Evolutionary conservation across 208 protist species (phyloP), one percentile per base, ranked within the genome.

Genomic region (Acanthamoeba sp.): DNA sequence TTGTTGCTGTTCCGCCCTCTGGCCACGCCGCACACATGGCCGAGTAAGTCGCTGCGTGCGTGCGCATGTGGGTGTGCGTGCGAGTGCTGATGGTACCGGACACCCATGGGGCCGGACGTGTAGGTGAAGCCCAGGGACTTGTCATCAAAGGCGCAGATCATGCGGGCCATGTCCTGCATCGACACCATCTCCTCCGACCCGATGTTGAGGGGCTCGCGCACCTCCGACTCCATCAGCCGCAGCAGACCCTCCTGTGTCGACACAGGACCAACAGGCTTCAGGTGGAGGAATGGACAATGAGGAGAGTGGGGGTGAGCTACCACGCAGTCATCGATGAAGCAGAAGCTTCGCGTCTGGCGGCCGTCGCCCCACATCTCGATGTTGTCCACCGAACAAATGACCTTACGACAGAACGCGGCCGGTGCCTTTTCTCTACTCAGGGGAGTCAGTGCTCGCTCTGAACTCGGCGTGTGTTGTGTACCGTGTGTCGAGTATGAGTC

Each of bases 311-410:
- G n/a, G 18, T 34, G 18, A 20, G 66, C 36, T 32, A 84, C 97
- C 27, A 98, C 94, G 42, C 96, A 98, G 78, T 98, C 98, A 66
- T 98, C 97, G 27, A 98, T 94, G 93, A 96, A 97, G 95, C 96
- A 97, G 95, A 98, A 98, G 52, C 96, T 97, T 55, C 98, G 93
- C 6, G 98, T 98, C 90, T 98, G 98, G 64, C 97, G 82, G 42
- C 98, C 98, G 91, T 98, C 97, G 40, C 98, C 98, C 98, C 98
- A 98, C 95, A 98, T 98, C 91, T 98, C 98, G 62, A 97, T 80
- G 14, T 40, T 55, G 29, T 90, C 69, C 36, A 76, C 50, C 7
- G 94, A 93, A n/a, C 66, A 93, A n/a, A 97, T 93, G 0, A 95
- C 96, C 93, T 98, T 98, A 57, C 98, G 92, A 82, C 95, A 97